Conservation (phyloP, 805 yeast species). For the Pichia rugopelliculosa region DNA sequence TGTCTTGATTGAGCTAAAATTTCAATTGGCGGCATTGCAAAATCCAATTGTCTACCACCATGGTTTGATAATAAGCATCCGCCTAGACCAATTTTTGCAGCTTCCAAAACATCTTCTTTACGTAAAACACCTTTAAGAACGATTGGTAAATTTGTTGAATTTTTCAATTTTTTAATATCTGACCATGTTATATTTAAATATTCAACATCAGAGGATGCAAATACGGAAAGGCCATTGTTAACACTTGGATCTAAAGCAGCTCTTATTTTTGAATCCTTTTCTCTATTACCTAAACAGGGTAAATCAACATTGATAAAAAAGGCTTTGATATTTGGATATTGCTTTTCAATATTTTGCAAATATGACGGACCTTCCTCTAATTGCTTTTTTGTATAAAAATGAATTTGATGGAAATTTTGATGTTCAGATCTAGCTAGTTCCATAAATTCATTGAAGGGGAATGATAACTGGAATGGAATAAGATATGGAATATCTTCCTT, state of each 20-base stretch:
- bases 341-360: conserved; percentile 16
- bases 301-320: conserved; percentile 83
- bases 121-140: conserved; percentile 57
- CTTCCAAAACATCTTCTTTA: conserved; percentile 53
- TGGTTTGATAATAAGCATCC: conserved; percentile 66
- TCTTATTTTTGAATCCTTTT: conserved; percentile 72
- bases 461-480: conserved; percentile 83
- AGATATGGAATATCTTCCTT: conserved; percentile 65
- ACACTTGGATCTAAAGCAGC: conserved; percentile 40
- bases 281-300: conserved; percentile 79
- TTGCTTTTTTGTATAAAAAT: conserved; percentile 59
- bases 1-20: conserved; percentile 49
- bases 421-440: conserved; percentile 56
- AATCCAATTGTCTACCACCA: conserved; percentile 67
- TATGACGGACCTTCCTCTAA: conserved; percentile 40
- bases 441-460: conserved; percentile 71
- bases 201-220: conserved; percentile 9
- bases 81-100: conserved; percentile 48
- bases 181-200: conserved; percentile 42
- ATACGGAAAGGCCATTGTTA: conserved; percentile 10
- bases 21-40: conserved; percentile 52
- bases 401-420: conserved; percentile 76
- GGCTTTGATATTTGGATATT: conserved; percentile 50
- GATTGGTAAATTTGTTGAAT: conserved; percentile 43
- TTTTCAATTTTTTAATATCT: conserved; percentile 47